Evolutionary conservation across 176 grass and related monocot genomes (phyloP), one percentile per base, ranked within the genome.

Genomic region (Cenchrus fungigraminus): DNA sequence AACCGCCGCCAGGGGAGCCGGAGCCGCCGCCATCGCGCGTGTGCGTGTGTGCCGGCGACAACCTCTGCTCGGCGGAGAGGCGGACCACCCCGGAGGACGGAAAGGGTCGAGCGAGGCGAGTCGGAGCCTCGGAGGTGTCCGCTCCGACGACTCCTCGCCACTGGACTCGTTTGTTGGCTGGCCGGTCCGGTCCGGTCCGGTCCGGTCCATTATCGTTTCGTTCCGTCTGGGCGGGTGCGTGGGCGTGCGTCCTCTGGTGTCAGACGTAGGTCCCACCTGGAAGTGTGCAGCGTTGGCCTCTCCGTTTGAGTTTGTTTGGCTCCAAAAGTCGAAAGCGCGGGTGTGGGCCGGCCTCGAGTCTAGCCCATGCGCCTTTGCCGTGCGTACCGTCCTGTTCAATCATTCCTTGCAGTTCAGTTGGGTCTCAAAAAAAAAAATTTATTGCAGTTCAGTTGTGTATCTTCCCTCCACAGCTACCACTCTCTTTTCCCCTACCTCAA

Each of bases 91-190:
- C 25, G 25, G 25, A 25, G 25, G 43, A 20, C 9, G 5, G 46
- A 2, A 51, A 52, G 29, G 25, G 16, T 3, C 3, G 43, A 47
- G 47, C 9, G 73, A n/a, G 46, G 34, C 63, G 47, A 77, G 12
- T 8, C 32, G 37, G 37, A 12, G 3, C 6, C 49, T 46, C 43
- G 7, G 37, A 9, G 46, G 46, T 8, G 28, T 13, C 8, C 25
- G 28, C 77, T 65, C 44, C 60, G 77, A 65, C 61, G 77, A 53
- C 77, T 67, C 73, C 65, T 19, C 55, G 17, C 64, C 31, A 58
- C 16, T 42, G 53, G 28, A 55, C 15, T 34, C 9, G 4, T 34
- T 31, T 1, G 45, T 4, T 40, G 29, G 12, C 55, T 20, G 28
- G 14, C 51, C 10, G 28, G 47, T 53, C 6, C 5, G 12, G 15